These are phyloP conservation scores for Exidia glandulosa DNA, from an alignment of 768 basidiomycete species.

Conservation along the genomic window DNA sequence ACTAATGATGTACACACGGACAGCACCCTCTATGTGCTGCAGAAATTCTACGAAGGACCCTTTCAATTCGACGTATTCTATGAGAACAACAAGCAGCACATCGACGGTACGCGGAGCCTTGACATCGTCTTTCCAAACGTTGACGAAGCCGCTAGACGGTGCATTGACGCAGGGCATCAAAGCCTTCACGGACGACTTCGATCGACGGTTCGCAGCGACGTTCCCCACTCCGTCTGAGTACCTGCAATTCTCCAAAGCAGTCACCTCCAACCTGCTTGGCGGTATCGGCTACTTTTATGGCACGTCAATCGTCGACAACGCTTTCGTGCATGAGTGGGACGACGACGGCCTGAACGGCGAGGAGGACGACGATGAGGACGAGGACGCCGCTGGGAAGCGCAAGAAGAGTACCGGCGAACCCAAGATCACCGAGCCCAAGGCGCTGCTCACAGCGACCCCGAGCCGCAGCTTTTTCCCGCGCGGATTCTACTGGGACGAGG, in stretches of 20 bases:
- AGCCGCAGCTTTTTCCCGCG: slow-evolving; percentile 95
- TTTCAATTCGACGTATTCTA: slow-evolving; percentile 89
- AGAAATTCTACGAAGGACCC: slow-evolving; percentile 72
- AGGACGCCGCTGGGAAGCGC: slow-evolving; percentile 36
- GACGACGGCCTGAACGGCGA: slow-evolving; percentile 33
- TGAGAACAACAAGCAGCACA: slow-evolving; percentile 56
- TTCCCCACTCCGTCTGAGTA: slow-evolving; percentile 56
- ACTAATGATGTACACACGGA: slow-evolving; percentile 60
- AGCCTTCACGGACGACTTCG: slow-evolving; percentile 49
- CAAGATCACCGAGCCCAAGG: slow-evolving; percentile 56
- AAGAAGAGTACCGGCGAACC: slow-evolving; percentile 19
- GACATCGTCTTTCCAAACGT: background rate
- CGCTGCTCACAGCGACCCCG: slow-evolving; percentile 83
- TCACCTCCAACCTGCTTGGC: slow-evolving; percentile 85
- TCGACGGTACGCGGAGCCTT: slow-evolving; percentile 42
- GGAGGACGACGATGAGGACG: slow-evolving; percentile 26
- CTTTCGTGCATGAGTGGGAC: slow-evolving; percentile 88
- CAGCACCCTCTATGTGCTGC: slow-evolving; percentile 78
- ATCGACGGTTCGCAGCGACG: slow-evolving; percentile 50
- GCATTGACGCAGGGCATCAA: slow-evolving; percentile 57
- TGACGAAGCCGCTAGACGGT: background rate
- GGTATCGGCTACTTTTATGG: slow-evolving; percentile 96
- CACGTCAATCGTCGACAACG: slow-evolving; percentile 71
- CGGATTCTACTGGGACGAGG: slow-evolving; percentile 99
- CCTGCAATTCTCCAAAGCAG: slow-evolving; percentile 72